Base-by-base conservation (phyloP, 495 filamentous ascomycete species). In the Neurospora sp. region DNA sequence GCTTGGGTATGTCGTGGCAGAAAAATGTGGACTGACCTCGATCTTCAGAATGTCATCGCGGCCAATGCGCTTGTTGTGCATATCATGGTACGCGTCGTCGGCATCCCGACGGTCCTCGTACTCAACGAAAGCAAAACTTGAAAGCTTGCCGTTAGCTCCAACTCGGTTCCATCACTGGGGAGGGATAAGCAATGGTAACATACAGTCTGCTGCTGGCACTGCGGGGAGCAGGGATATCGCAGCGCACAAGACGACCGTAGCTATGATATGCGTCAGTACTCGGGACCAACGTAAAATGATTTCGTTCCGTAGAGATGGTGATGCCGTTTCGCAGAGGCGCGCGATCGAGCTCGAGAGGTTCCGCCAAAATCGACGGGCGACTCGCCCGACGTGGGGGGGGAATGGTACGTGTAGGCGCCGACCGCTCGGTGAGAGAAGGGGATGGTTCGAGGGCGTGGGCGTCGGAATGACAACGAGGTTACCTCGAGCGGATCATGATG, bases 41-140 rank as follows among this genome's bases (percentile, higher is more conserved):
- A 99, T 98, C 84, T 99, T 99, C 85, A 99, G 81, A 68, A 97
- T 81, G 76, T 99, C 96, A 81, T 99, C 96, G 71, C 94, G 92
- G 59, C 94, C 94, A 77, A 99, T 94, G 71, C 96, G 93, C 89
- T 97, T 97, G 85, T 98, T 98, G 82, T 99, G 96, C 96, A 99
- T 98, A 83, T 99, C 96, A 82, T 98, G 94, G 80, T 99, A 99
- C 40, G 96, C 96, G 87, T 99, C 96, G 84, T 99, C 96, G 65
- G 96, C 94, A 87, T 99, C 96, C 77, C 96, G 96, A 77, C 96
- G 94, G 82, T 94, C 97, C 85, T 99, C 96, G 82, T 99, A 99
- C 83, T 99, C 96, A 70, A 99, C 96, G 84, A 99, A 99, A 20
- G 96, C 96, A 81, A 99, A 99, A 73, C 96, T 99, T 61, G 39